Conservation (phyloP, 2,329 filamentous ascomycete species). For the Acrodontium crateriforme region DNA sequence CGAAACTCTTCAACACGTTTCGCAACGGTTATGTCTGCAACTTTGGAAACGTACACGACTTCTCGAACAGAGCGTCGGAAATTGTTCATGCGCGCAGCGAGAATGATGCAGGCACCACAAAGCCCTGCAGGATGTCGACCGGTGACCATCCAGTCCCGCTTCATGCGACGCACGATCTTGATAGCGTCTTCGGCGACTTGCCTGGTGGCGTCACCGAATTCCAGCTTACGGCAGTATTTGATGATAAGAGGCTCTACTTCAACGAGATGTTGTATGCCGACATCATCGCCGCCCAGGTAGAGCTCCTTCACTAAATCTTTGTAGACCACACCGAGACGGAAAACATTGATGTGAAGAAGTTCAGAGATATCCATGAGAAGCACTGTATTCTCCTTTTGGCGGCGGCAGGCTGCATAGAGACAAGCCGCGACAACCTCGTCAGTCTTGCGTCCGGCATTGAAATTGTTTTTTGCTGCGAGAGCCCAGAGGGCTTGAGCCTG, state of each 20-base stretch:
- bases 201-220: conserved; percentile 70
- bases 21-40: conserved; percentile 84
- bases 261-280: conserved; percentile 42
- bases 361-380: conserved; percentile 97
- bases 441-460: conserved; percentile 69
- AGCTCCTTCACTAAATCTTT: conserved; percentile 60
- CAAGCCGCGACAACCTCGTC: conserved; percentile 80
- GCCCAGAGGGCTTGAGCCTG: conserved; percentile 31
- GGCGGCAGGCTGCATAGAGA: conserved; percentile 76
- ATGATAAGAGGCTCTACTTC: conserved; percentile 83
- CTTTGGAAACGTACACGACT: conserved; percentile 96
- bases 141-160: conserved; percentile 91
- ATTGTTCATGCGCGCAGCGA: conserved; percentile 96
- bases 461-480: conserved; percentile 46
- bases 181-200: conserved; percentile 81
- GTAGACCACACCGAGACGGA: conserved; percentile 79
- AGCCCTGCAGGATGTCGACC: conserved; percentile 87
- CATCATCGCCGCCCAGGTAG: conserved; percentile 42
- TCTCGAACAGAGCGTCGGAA: conserved; percentile 85
- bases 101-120: conserved; percentile 83
- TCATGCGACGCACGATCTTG: conserved; percentile 82
- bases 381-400: conserved; percentile 62
- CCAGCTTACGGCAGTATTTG: conserved; percentile 79
- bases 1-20: conserved; percentile 88
- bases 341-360: conserved; percentile 72